Evolutionary conservation across 2,329 filamentous ascomycete genomes (phyloP).

Genomic region (Monosporascus sp.): DNA sequence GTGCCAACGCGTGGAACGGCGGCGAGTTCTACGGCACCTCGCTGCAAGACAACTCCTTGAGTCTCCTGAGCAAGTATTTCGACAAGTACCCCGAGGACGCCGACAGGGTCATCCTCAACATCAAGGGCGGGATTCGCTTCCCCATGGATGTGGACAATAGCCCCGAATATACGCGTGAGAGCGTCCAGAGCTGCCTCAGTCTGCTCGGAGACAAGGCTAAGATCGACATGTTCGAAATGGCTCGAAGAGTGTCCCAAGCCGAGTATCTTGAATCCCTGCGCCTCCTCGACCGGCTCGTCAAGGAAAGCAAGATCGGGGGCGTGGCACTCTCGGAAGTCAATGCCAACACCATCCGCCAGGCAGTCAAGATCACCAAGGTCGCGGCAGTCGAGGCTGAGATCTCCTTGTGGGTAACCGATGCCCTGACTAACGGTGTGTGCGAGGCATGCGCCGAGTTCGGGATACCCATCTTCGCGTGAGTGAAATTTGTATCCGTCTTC

Average conservation of each 20-base stretch:
- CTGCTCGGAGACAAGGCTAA: constrained; percentile 33
- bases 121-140: constrained; percentile 44
- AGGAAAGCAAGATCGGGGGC: constrained; percentile 28
- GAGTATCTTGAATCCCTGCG: constrained; percentile 26
- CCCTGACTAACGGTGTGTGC: constrained; percentile 26
- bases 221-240: constrained; percentile 45
- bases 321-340: constrained; percentile 28
- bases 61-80: constrained; percentile 47
- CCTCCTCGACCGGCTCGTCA: constrained; percentile 22
- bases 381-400: constrained; percentile 29
- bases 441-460: constrained; percentile 37
- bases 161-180: constrained; percentile 40
- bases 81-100: constrained; percentile 47
- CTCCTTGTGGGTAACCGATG: constrained; percentile 24
- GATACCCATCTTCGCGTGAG: constrained; percentile 48
- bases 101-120: constrained; percentile 42
- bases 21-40: constrained; percentile 46
- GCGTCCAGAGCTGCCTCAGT: constrained; percentile 41
- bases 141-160: constrained; percentile 16
- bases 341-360: constrained; percentile 25
- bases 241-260: constrained; percentile 34
- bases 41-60: constrained; percentile 39
- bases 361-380: constrained; percentile 21
- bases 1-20: constrained; percentile 40
- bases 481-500: constrained; percentile 33